Conservation (phyloP, 148 eudicot genomes). For the Cornus florida region DNA sequence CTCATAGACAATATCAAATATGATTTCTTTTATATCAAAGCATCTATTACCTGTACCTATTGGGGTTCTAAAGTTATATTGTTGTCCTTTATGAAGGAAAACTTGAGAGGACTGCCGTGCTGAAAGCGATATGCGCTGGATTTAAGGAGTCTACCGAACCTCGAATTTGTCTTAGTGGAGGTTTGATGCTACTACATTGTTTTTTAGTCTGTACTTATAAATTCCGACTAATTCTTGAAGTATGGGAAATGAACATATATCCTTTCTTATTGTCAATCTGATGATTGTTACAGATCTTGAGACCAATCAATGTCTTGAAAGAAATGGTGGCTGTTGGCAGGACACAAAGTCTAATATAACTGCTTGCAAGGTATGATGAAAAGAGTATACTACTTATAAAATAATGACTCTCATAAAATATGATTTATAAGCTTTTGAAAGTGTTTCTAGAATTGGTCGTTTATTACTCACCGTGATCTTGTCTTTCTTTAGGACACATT, state of each 20-base stretch:
- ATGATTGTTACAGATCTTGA: constrained; percentile 55
- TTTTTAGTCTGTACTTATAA: constrained; percentile 1
- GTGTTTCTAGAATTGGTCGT: neutral
- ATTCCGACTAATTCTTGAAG: neutral
- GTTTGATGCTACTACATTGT: constrained; percentile 27
- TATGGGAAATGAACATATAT: neutral
- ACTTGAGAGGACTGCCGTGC: constrained; percentile 78
- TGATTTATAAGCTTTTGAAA: neutral
- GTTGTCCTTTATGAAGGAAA: constrained; percentile 50
- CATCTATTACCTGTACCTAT: neutral
- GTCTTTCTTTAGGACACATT: constrained; percentile 68
- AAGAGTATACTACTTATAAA: neutral
- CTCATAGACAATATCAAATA: neutral
- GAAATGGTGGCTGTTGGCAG: constrained; percentile 94
- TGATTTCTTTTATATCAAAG: neutral
- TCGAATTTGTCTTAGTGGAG: constrained; percentile 72
- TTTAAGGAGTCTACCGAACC: constrained; percentile 89
- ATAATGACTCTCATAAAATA: neutral
- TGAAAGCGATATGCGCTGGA: constrained; percentile 90
- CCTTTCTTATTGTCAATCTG: neutral
- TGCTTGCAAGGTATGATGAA: constrained; percentile 74
- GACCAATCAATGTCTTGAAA: constrained; percentile 81
- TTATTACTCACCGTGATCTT: neutral
- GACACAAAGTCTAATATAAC: constrained; percentile 52
- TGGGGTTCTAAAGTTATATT: neutral